Evolutionary conservation across 2,329 filamentous ascomycete genomes (phyloP).

Genomic region (Ceratocystis smalleyi): DNA sequence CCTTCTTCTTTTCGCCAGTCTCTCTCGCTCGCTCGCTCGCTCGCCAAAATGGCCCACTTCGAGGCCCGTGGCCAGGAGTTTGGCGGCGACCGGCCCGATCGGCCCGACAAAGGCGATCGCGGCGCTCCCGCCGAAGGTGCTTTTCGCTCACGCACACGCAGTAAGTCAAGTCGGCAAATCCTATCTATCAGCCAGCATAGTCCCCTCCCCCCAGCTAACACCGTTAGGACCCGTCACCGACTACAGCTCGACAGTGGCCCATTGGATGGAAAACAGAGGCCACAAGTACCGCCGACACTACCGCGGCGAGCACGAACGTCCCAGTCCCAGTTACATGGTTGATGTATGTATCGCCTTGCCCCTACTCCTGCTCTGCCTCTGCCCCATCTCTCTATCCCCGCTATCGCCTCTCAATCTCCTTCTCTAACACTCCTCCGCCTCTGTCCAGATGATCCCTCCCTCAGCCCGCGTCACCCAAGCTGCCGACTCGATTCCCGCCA

Average conservation of each 20-base stretch:
- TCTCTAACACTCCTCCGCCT: background rate
- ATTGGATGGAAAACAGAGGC: conserved; percentile 73
- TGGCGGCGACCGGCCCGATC: conserved; percentile 23
- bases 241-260: conserved; percentile 75
- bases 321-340: conserved; percentile 76
- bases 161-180: conserved; percentile 31
- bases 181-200: conserved; percentile 1
- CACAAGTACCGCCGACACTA: conserved; percentile 54
- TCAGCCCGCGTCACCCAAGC: conserved; percentile 57
- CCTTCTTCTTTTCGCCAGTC: background rate
- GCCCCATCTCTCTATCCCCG: background rate
- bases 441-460: conserved; percentile 65
- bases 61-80: conserved; percentile 35
- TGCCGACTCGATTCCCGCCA: conserved; percentile 80
- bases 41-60: conserved; percentile 32
- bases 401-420: background rate
- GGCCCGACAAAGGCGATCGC: conserved; percentile 1
- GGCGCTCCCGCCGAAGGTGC: conserved; percentile 20
- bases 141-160: conserved; percentile 35
- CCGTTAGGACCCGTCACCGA: conserved; percentile 73
- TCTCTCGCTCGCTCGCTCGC: conserved; percentile 10
- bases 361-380: background rate
- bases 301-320: conserved; percentile 63
- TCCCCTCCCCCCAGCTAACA: conserved; percentile 6
- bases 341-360: conserved; percentile 43